These are phyloP conservation scores for Stemphylium beticola DNA, from an alignment of 2,329 filamentous ascomycete genomes.

Conservation along the genomic window DNA sequence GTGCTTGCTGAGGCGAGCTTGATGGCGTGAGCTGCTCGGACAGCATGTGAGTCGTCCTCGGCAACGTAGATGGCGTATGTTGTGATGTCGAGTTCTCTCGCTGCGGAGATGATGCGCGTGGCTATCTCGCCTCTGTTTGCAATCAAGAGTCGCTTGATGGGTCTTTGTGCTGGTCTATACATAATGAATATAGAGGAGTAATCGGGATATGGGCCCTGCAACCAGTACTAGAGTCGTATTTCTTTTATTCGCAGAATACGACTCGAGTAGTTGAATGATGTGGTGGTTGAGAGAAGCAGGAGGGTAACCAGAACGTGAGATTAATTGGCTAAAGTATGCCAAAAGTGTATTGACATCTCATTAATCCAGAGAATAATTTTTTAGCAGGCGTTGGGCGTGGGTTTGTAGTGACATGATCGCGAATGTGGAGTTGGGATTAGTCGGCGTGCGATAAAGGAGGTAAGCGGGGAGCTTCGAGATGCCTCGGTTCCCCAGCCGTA, in stretches of 20 bases:
- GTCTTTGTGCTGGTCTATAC: slow-evolving; percentile 33
- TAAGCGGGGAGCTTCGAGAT: slow-evolving; percentile 28
- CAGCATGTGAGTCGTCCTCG: slow-evolving; percentile 62
- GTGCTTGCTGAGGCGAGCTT: slow-evolving; percentile 57
- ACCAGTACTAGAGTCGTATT: too few species aligned
- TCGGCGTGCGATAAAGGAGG: slow-evolving; percentile 2
- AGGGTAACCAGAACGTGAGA: background rate
- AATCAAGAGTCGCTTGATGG: slow-evolving; percentile 59
- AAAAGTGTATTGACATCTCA: too few species aligned
- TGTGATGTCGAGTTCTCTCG: slow-evolving; percentile 63
- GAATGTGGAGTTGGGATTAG: background rate
- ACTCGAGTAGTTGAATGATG: too few species aligned
- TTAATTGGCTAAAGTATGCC: too few species aligned
- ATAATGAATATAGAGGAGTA: slow-evolving; percentile 12
- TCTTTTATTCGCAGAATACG: too few species aligned
- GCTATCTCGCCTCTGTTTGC: slow-evolving; percentile 70
- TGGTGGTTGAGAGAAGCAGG: too few species aligned
- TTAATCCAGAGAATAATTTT: too few species aligned
- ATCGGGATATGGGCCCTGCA: too few species aligned
- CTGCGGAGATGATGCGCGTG: slow-evolving; percentile 64
- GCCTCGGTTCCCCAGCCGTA: slow-evolving; percentile 39
- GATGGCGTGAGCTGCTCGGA: slow-evolving; percentile 59
- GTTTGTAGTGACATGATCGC: background rate
- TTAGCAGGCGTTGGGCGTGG: too few species aligned
- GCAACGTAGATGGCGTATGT: slow-evolving; percentile 63